Evolutionary conservation across 805 yeast genomes (phyloP), one percentile per base, ranked within the genome.

Genomic region (Kurtzmaniella fragi): DNA sequence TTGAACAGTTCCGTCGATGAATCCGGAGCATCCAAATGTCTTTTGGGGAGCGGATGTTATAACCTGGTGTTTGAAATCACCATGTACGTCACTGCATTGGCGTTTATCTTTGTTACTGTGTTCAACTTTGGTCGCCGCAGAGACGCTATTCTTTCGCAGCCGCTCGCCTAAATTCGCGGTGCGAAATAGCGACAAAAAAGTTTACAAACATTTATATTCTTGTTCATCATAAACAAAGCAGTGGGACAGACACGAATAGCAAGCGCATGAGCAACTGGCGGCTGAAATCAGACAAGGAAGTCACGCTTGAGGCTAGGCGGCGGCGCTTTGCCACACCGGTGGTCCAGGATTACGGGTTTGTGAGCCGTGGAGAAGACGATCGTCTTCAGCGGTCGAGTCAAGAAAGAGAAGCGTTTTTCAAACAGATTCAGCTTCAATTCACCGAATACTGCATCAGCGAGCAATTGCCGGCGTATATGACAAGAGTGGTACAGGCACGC

Each of bases 341-440:
- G 13, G 5, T 31, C 28, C 45, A 46, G 13, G 69, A 62, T 5
- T 77, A 68, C 44, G 84, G 86, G 0, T 60, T 77, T 36, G 56
- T 80, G 6, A 81, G 86, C 45, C 60, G 87, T 41, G 85, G 86
- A 1, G 80, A 74, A 32, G 80, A 73, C 40, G 53, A 52, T 37
- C 52, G 73, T 30, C 61, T 82, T 31, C 79, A 72, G 47, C 49
- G 57, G 3, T 71, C 73, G 47, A 62, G 62, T 3, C 37, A 40
- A 4, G 74, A 70, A 8, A 59, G 85, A 46, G 50, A 47, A 5
- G 54, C 53, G 23, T 68, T 65, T 37, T 74, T 73, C 47, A 47
- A 54, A 2, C 45, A 56, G 28, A 69, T 79, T 2, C 52, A 67
- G 23, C 33, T 39, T 10, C 53, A 61, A 14, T 56, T 57, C 42